phyloP scores from a whole-genome alignment of 1,284 basidiomycete species.

The Schizopora paradoxa region DNA sequence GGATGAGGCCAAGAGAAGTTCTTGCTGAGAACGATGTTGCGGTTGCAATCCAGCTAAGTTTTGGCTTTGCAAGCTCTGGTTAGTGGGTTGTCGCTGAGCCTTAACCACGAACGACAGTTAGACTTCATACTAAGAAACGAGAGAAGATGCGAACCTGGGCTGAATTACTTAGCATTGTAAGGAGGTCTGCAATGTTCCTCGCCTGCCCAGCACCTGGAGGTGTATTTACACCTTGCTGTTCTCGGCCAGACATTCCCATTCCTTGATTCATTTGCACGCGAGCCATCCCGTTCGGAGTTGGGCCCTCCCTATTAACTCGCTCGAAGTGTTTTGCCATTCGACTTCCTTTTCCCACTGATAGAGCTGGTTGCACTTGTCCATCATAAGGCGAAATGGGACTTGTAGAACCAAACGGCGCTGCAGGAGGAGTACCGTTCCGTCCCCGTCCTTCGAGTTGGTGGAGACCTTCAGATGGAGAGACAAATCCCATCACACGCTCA shows the following conservation, averaged over 20 bases:
- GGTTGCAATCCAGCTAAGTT: too few relatives aligned
- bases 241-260: constrained; percentile 26
- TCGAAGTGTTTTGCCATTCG: constrained; percentile 19
- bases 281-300: neutral
- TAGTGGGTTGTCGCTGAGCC: constrained; percentile 28
- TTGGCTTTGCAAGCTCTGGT: constrained; percentile 25
- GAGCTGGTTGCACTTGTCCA: constrained; percentile 6
- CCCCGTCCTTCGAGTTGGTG: constrained; percentile 12
- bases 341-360: constrained; percentile 15
- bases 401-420: constrained; percentile 6
- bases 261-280: constrained; percentile 2
- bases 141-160: constrained; percentile 42
- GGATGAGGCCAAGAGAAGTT: constrained; percentile 9
- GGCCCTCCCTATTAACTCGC: constrained; percentile 7
- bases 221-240: constrained; percentile 34
- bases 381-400: constrained; percentile 15
- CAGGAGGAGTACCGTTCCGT: constrained; percentile 12
- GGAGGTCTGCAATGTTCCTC: constrained; percentile 68
- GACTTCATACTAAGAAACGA: neutral
- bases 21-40: constrained; percentile 27
- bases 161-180: constrained; percentile 66
- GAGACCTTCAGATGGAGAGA: constrained; percentile 9
- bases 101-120: constrained; percentile 23
- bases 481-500: constrained; percentile 9
- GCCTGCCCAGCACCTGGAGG: constrained; percentile 38